Base-by-base conservation (phyloP, 208 protist genomes). In the Wallacemonas sp. region DNA sequence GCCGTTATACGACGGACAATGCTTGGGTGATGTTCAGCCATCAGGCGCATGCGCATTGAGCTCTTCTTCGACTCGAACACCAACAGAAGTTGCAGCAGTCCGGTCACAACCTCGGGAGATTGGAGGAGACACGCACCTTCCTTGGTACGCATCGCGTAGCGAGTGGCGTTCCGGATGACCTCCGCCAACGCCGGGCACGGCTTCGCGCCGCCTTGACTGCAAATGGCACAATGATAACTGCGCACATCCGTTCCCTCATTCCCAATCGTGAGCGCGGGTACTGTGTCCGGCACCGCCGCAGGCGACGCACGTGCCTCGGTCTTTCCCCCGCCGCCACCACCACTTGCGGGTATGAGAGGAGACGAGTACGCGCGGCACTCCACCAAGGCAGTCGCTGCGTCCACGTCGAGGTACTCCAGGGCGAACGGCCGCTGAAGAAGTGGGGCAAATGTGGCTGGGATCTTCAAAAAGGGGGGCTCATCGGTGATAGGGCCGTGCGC, bases 21-120 rank as follows among this genome's bases (percentile, higher is more conserved):
- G 24, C 31, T 39, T 1, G 86, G 90, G 51, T 82, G 73, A 28
- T 74, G 53, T 70, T 94, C 83, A 2, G 84, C 87, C 44, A 96
- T 60, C 45, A 76, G 15, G n/a, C 87, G 84, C 66, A 96, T 46
- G 6, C 90, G 84, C 49, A 91, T 28, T 1, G 87, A 94, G 67
- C 87, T 92, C 59, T 91, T 86, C 65, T 86, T 83, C 1, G 77
- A 78, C 41, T 92, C 87, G 56, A 94, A 94, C 2, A 93, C 83
- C 8, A 96, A 70, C 19, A 84, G 74, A 2, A 94, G 55, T 42
- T 82, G 83, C 49, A 96, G 44, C 30, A 86, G 70, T 15, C 75
- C 76, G 66, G 70, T 79, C 6, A 96, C 76, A 22, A 96, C 90
- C 15, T 90, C 67, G 4, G 68, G 62, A 0, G 80, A 68, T 68